Evolutionary conservation across 345 rosid species (phyloP).

Genomic region (Acer campestre): DNA sequence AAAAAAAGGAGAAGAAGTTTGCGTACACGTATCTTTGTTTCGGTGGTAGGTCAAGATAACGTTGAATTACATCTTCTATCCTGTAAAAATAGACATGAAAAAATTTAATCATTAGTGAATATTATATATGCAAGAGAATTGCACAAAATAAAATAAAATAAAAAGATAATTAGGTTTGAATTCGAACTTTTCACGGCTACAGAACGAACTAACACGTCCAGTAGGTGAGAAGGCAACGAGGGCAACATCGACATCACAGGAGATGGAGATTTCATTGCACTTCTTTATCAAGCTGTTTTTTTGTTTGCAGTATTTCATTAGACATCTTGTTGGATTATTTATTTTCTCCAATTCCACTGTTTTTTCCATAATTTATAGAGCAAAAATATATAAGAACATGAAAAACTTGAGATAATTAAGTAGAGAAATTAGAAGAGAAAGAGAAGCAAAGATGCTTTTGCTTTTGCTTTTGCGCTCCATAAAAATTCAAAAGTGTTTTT

Average conservation of each 20-base stretch:
- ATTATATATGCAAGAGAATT: not conserved
- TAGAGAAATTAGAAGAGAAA: not conserved
- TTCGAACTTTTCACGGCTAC: constrained; percentile 2
- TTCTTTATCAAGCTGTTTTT: constrained; percentile 16
- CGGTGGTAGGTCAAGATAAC: constrained; percentile 21
- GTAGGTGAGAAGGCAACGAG: constrained; percentile 20
- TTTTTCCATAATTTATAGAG: not conserved
- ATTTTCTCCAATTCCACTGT: not conserved
- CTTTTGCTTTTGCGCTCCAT: not conserved
- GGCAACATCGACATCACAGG: constrained; percentile 14
- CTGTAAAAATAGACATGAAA: not conserved
- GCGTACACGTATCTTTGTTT: constrained; percentile 18
- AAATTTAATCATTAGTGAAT: not conserved
- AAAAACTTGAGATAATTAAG: not conserved
- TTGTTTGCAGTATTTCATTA: constrained; percentile 19
- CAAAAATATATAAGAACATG: not conserved
- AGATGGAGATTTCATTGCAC: not conserved
- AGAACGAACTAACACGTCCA: constrained; percentile 6
- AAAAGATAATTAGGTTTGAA: not conserved
- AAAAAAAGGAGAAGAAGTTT: not conserved
- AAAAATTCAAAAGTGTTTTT: not conserved
- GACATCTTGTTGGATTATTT: constrained; percentile 1
- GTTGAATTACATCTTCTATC: constrained; percentile 22
- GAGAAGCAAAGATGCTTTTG: not conserved
- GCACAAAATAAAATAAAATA: too few species aligned